Evolutionary conservation across 2,329 filamentous ascomycete species (phyloP).

Genomic region (Penicillium crustosum): DNA sequence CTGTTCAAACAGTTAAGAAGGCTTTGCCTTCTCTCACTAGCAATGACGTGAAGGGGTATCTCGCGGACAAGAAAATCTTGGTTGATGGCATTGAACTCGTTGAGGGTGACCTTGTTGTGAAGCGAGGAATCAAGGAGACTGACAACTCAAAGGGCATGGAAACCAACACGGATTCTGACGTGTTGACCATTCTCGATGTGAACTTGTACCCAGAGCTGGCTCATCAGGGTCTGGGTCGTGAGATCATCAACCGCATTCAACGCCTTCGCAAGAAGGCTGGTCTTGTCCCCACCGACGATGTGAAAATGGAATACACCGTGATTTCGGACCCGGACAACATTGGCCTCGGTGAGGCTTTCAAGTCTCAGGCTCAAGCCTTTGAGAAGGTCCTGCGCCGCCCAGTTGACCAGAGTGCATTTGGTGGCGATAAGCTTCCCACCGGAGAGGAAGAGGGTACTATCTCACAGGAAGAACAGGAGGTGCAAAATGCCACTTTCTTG

Average conservation of each 20-base stretch:
- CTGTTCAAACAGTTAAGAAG: slow-evolving; percentile 87
- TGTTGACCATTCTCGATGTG: slow-evolving; percentile 86
- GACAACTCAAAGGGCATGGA: slow-evolving; percentile 72
- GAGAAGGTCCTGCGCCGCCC: slow-evolving; percentile 76
- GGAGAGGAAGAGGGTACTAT: slow-evolving; percentile 63
- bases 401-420: slow-evolving; percentile 66
- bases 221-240: slow-evolving; percentile 83
- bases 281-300: slow-evolving; percentile 85
- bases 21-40: slow-evolving; percentile 76
- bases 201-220: slow-evolving; percentile 80
- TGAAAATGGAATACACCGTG: slow-evolving; percentile 90
- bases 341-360: slow-evolving; percentile 69
- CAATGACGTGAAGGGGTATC: slow-evolving; percentile 76
- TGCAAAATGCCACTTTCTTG: slow-evolving; percentile 78
- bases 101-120: slow-evolving; percentile 79
- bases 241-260: slow-evolving; percentile 92
- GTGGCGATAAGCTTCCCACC: slow-evolving; percentile 58
- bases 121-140: slow-evolving; percentile 73
- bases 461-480: slow-evolving; percentile 78
- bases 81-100: slow-evolving; percentile 85
- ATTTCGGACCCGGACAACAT: slow-evolving; percentile 75
- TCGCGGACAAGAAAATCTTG: slow-evolving; percentile 69
- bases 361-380: slow-evolving; percentile 65
- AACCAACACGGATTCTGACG: slow-evolving; percentile 83
- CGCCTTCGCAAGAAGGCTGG: slow-evolving; percentile 91